These are phyloP conservation scores for Fraxinus quadrangulata DNA, from an alignment of 257 asterid genomes.

Conservation along the genomic window DNA sequence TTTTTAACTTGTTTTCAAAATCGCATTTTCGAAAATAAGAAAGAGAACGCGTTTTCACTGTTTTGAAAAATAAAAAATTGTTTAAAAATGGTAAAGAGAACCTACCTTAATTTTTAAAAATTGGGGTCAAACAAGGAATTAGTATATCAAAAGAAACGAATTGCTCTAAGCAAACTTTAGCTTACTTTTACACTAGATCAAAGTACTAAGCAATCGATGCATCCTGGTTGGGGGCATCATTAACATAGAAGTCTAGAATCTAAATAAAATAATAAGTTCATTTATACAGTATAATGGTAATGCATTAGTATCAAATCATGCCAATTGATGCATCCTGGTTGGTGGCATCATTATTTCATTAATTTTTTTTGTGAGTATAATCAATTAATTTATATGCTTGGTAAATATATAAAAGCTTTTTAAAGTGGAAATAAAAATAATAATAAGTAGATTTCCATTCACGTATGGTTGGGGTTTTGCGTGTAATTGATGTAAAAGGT, in stretches of 20 bases:
- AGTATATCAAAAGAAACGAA: neutral
- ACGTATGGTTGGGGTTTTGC: neutral
- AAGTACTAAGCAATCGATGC: slow-evolving; percentile 9
- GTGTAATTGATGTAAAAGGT: neutral
- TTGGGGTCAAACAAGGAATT: too few relatives aligned
- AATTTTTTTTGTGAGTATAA: neutral
- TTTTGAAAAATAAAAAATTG: too few relatives aligned
- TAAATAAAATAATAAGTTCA: neutral
- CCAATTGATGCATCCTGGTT: neutral
- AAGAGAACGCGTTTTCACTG: too few relatives aligned
- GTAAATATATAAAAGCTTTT: neutral
- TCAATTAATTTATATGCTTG: neutral
- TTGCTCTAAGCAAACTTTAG: neutral
- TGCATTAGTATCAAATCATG: neutral
- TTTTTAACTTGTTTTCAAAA: too few relatives aligned
- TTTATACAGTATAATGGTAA: neutral
- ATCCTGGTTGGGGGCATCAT: too few relatives aligned
- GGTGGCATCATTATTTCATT: neutral
- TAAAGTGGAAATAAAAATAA: neutral
- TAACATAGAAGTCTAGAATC: neutral
- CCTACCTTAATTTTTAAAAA: too few relatives aligned
- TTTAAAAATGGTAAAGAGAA: too few relatives aligned
- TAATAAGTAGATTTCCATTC: neutral
- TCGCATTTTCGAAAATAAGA: too few relatives aligned
- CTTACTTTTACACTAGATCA: slow-evolving; percentile 7